A percentile compares a stretch with the other conserved stretches of the same genome.
phyloP scores from a whole-genome alignment of 192 early-diverging fungal species.

The Backusella circina region DNA sequence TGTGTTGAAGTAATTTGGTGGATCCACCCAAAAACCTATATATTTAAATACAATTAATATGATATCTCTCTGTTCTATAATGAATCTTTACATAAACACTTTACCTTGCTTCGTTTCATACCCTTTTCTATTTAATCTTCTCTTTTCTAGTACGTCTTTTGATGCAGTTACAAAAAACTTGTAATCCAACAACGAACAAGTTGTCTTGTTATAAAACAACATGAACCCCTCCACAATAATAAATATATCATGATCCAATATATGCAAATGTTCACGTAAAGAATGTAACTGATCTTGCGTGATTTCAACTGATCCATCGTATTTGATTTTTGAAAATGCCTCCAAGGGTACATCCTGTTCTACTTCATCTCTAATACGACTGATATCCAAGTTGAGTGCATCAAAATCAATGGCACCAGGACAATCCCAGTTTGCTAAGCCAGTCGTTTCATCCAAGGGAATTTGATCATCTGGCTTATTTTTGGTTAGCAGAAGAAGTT shows the following conservation, averaged over 20 bases:
- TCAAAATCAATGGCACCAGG: conserved; percentile 60
- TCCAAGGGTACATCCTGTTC: neutral
- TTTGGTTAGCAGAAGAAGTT: neutral
- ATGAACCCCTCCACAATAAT: conserved; percentile 80
- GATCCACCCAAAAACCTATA: conserved; percentile 62
- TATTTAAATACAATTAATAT: neutral
- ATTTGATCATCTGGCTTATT: conserved; percentile 53
- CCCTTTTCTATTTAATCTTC: conserved; percentile 58
- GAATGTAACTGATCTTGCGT: neutral
- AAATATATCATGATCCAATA: conserved; percentile 26
- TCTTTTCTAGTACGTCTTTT: conserved; percentile 56
- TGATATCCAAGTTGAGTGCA: conserved; percentile 27
- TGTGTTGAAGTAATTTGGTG: conserved; percentile 70
- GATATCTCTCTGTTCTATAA: too few relatives aligned
- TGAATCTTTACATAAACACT: too few relatives aligned
- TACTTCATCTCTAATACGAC: conserved; percentile 21
- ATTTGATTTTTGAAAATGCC: neutral
- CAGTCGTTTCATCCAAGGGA: conserved; percentile 52
- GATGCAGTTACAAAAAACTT: conserved; percentile 61
- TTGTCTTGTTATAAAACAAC: conserved; percentile 52
- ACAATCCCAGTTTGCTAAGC: conserved; percentile 76
- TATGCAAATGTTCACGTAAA: conserved; percentile 13
- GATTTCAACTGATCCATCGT: neutral
- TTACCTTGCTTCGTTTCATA: conserved; percentile 76
- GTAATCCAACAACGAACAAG: conserved; percentile 43